phyloP scores from a whole-genome alignment of 441 rosid genomes.

The Omphalea diandra region DNA sequence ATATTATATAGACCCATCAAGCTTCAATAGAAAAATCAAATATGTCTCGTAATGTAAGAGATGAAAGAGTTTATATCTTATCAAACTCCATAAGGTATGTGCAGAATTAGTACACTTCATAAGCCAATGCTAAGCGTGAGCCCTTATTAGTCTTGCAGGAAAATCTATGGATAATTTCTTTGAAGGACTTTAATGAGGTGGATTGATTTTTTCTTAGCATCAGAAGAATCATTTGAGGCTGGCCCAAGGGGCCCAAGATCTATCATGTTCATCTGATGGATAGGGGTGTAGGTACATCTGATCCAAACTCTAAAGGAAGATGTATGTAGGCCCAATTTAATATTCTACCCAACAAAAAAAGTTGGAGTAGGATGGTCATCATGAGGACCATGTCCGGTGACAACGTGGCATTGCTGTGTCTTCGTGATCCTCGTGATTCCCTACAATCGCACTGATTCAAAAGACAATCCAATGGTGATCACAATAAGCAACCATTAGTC shows the following conservation, averaged over 20 bases:
- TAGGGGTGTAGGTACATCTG: not conserved
- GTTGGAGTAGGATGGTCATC: not conserved
- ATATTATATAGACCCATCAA: not conserved
- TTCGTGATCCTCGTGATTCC: not conserved
- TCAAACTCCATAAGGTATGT: too few relatives aligned
- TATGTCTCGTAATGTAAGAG: too few relatives aligned
- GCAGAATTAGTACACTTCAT: too few relatives aligned
- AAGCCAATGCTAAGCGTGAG: too few relatives aligned
- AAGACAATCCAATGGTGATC: slow-evolving; percentile 20
- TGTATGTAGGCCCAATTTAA: slow-evolving; percentile 1
- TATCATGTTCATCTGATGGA: too few relatives aligned
- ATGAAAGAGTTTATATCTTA: too few relatives aligned
- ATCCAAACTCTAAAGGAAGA: not conserved
- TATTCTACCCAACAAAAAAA: not conserved
- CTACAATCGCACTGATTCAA: slow-evolving; percentile 10
- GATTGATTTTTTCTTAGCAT: not conserved
- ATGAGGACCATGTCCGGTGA: not conserved
- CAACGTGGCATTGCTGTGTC: not conserved
- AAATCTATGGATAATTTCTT: too few relatives aligned
- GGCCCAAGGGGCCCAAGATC: not conserved
- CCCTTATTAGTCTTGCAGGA: too few relatives aligned
- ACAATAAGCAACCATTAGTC: slow-evolving; percentile 17
- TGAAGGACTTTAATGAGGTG: not conserved
- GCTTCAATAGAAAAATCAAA: too few relatives aligned
- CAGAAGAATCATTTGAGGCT: not conserved